phyloP scores from a whole-genome alignment of 1,284 basidiomycete species.

The Meira miltonrushii region DNA sequence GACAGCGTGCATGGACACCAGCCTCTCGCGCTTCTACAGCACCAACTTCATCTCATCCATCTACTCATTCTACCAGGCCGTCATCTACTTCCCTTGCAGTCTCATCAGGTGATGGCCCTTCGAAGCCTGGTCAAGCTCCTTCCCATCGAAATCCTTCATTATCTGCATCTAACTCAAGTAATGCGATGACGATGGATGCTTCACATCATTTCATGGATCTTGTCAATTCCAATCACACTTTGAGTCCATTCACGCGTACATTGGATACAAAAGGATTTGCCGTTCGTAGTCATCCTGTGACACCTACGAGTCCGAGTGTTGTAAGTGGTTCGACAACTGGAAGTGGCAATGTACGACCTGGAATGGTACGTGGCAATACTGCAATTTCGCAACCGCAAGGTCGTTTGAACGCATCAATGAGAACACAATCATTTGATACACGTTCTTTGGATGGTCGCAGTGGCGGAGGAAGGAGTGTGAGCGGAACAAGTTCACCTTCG shows the following conservation, averaged over 20 bases:
- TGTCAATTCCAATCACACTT: slow-evolving; percentile 43
- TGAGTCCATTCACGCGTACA: slow-evolving; percentile 42
- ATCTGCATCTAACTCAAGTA: neutral
- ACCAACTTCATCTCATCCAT: slow-evolving; percentile 11
- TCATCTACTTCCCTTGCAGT: slow-evolving; percentile 3
- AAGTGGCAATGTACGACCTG: neutral
- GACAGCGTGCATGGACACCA: neutral
- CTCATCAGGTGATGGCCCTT: neutral
- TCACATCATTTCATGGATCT: slow-evolving; percentile 42
- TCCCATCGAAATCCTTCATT: neutral
- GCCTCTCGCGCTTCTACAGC: slow-evolving; percentile 9
- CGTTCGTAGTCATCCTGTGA: slow-evolving; percentile 41
- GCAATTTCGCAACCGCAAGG: too few species aligned
- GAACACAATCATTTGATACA: too few species aligned
- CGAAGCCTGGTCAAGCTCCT: neutral
- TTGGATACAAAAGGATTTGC: slow-evolving; percentile 39
- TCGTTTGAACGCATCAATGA: too few species aligned
- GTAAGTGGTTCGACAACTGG: neutral
- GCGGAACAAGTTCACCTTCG: too few species aligned
- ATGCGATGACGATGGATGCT: slow-evolving; percentile 24
- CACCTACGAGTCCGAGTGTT: slow-evolving; percentile 19
- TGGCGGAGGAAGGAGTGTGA: too few species aligned
- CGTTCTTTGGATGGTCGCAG: too few species aligned
- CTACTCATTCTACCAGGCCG: neutral
- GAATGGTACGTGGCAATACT: neutral